Evolutionary conservation across 805 yeast species (phyloP), one percentile per base, ranked within the genome.

Genomic region (Kurtzmaniella cleridarum): DNA sequence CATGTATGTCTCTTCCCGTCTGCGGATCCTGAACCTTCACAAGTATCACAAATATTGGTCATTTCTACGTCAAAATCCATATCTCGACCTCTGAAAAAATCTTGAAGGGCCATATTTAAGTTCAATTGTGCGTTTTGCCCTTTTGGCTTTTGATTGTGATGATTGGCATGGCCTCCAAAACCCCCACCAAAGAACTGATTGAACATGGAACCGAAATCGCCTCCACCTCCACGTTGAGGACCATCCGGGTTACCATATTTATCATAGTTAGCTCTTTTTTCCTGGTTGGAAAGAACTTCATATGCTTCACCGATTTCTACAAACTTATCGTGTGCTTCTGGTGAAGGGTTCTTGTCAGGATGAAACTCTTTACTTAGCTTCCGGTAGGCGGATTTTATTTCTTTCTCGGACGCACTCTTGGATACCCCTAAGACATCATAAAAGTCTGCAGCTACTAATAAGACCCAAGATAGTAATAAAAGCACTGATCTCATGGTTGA

Each of bases 261-360:
- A 59, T 90, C 95, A 59, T 80, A 90, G 10, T 78, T 69, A 20
- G 68, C 51, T 43, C 83, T 74, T 60, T 85, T 84, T 41, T 84
- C 86, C 3, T 73, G 57, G 55, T 88, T 87, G 47, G 78, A 74
- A 44, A 89, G 71, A 10, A 88, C 84, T 40, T 89, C 96, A 59
- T 91, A 91, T 0, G 98, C 98, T 54, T 84, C 95, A 12, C 95
- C 95, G 23, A 93, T 76, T 60, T 89, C 95, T 36, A 93, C 81
- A 58, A 90, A 93, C 62, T 77, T 81, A 36, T 84, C 81, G 47
- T 86, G 89, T 1, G 97, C 95, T 23, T 75, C 83, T 7, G 86
- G 88, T 50, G 82, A 77, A 5, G 42, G 45, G 57, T 91, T 93
- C 65, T 91, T 91, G 62, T 91, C 98, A 2, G 98, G 98, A 55